Conservation (phyloP, 148 eudicot species). For the Tetragonia tetragonoides region DNA sequence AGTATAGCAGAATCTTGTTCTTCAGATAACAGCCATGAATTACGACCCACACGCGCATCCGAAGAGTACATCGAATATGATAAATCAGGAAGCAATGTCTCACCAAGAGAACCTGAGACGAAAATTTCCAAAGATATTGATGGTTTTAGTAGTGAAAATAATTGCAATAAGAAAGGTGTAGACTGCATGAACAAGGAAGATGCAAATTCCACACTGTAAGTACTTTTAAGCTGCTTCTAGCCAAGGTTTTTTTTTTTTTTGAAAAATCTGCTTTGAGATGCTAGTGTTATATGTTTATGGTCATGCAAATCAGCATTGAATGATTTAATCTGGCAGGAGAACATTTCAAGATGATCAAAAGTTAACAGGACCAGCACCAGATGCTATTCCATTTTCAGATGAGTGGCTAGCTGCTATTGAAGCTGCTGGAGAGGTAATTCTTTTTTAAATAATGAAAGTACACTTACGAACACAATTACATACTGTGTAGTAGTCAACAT, state of each 20-base stretch:
- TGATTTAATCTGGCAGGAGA: slow-evolving; percentile 40
- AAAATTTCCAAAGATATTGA: slow-evolving; percentile 9
- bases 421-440: slow-evolving; percentile 96
- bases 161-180: slow-evolving; percentile 19
- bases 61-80: slow-evolving; percentile 15
- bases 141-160: slow-evolving; percentile 12
- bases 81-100: slow-evolving; percentile 15
- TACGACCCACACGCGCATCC: slow-evolving; percentile 8
- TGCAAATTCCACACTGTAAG: slow-evolving; percentile 32
- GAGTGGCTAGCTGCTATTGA: slow-evolving; percentile 98
- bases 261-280: not conserved
- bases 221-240: not conserved
- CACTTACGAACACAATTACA: not conserved
- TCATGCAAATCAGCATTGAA: slow-evolving; percentile 2
- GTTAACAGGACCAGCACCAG: slow-evolving; percentile 36
- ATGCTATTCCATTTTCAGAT: slow-evolving; percentile 91
- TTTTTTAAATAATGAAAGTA: not conserved
- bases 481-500: not conserved
- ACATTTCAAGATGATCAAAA: slow-evolving; percentile 32
- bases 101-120: slow-evolving; percentile 19
- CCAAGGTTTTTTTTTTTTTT: too few species aligned
- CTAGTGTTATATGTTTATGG: not conserved
- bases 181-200: slow-evolving; percentile 19
- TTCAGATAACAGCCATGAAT: slow-evolving; percentile 15
- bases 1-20: slow-evolving; percentile 17